Percentiles rank a stretch among this genome's conserved stretches.
These are phyloP conservation scores for Solanum bukasovii DNA, from an alignment of 257 asterid genomes.

Conservation along the genomic window DNA sequence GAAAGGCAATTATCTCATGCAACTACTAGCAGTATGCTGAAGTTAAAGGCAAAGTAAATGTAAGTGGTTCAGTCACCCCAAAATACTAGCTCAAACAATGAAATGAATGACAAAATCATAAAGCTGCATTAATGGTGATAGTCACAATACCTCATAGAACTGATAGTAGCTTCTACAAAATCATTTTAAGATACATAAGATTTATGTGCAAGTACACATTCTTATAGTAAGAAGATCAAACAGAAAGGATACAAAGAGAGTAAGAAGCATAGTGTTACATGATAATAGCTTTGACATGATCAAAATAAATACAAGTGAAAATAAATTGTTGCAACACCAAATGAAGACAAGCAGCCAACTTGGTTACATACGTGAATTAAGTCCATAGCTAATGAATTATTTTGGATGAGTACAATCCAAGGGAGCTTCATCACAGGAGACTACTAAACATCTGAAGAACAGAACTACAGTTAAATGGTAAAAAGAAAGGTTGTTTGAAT, in stretches of 20 bases:
- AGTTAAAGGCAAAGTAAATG: neutral
- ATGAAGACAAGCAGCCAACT: neutral
- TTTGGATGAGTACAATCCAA: neutral
- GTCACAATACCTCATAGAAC: neutral
- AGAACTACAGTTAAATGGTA: slow-evolving; percentile 16
- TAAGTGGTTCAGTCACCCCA: neutral
- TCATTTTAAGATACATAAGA: neutral
- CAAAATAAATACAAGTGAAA: neutral
- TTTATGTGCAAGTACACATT: neutral
- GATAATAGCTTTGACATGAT: neutral
- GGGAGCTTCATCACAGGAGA: slow-evolving; percentile 5
- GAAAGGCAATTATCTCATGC: neutral
- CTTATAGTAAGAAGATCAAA: neutral
- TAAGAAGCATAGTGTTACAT: neutral
- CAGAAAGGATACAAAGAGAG: neutral
- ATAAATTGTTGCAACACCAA: neutral
- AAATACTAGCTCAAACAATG: neutral
- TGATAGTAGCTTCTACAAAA: neutral
- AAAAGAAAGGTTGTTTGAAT: slow-evolving; percentile 3
- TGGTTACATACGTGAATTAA: neutral
- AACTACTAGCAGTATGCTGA: neutral
- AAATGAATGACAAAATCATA: neutral
- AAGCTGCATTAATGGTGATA: neutral
- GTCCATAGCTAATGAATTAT: neutral
- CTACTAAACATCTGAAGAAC: slow-evolving; percentile 13